Conservation (phyloP, 352 stramenopile species). For the Globisporangium polare region DNA sequence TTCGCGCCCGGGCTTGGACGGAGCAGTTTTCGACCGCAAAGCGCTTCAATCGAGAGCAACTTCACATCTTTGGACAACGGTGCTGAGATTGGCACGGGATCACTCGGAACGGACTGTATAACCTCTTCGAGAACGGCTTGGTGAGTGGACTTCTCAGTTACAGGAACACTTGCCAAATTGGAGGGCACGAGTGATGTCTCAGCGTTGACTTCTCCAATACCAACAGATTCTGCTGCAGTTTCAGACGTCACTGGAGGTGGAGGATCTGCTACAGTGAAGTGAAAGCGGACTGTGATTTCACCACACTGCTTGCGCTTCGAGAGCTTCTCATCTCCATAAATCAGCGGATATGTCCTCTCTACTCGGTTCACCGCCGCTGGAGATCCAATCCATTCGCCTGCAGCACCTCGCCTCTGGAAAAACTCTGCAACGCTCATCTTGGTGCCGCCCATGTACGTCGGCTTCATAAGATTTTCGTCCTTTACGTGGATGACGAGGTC, state of each 20-base stretch:
- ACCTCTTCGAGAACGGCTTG: not conserved
- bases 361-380: not conserved
- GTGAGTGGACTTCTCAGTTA: not conserved
- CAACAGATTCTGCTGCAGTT: not conserved
- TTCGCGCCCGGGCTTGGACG: constrained; percentile 18
- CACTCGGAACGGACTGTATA: not conserved
- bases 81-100: not conserved
- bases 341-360: constrained; percentile 19
- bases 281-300: constrained; percentile 33
- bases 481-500: constrained; percentile 33
- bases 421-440: constrained; percentile 31
- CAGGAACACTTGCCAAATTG: not conserved
- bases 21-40: constrained; percentile 27
- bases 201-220: not conserved
- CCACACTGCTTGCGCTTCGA: constrained; percentile 33
- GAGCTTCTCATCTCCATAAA: constrained; percentile 30
- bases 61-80: constrained; percentile 23
- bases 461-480: constrained; percentile 39
- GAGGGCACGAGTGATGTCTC: not conserved
- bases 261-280: constrained; percentile 14
- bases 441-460: constrained; percentile 37
- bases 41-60: constrained; percentile 30
- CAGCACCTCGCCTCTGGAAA: constrained; percentile 11
- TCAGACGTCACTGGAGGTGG: not conserved
- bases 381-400: constrained; percentile 6